Evolutionary conservation across 305 asterid genomes (phyloP).

Genomic region (Fraxinus latifolia): DNA sequence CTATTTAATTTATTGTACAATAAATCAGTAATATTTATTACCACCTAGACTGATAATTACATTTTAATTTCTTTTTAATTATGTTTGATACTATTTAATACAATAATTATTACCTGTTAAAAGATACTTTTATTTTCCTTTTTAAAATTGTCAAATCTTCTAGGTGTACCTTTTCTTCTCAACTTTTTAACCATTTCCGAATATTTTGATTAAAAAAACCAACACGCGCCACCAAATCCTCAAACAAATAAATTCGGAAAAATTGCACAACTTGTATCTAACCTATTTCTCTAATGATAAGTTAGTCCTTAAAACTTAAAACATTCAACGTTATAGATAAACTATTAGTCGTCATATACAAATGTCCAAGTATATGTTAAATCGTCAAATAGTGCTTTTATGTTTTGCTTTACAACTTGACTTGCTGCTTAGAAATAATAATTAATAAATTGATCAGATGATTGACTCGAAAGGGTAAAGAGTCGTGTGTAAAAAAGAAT

Average conservation of each 20-base stretch:
- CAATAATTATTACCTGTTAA: neutral
- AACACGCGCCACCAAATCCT: neutral
- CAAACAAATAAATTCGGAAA: neutral
- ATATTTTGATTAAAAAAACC: neutral
- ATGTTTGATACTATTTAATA: neutral
- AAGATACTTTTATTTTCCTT: neutral
- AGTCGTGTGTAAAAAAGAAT: neutral
- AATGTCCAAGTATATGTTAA: neutral
- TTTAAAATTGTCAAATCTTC: neutral
- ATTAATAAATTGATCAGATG: too few species aligned
- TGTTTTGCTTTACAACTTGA: neutral
- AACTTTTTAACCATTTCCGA: neutral
- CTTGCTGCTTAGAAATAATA: too few species aligned
- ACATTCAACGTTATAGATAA: neutral
- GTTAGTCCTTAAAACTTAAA: neutral
- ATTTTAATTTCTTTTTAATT: neutral
- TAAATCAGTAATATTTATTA: neutral
- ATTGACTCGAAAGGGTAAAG: too few species aligned
- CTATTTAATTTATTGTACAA: neutral
- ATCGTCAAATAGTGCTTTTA: neutral
- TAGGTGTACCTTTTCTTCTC: neutral
- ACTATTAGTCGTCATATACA: neutral
- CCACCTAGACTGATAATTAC: neutral
- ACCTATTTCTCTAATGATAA: neutral
- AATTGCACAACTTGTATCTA: neutral